phyloP scores from a whole-genome alignment of 2,329 filamentous ascomycete species.

The Xylaria digitata region DNA sequence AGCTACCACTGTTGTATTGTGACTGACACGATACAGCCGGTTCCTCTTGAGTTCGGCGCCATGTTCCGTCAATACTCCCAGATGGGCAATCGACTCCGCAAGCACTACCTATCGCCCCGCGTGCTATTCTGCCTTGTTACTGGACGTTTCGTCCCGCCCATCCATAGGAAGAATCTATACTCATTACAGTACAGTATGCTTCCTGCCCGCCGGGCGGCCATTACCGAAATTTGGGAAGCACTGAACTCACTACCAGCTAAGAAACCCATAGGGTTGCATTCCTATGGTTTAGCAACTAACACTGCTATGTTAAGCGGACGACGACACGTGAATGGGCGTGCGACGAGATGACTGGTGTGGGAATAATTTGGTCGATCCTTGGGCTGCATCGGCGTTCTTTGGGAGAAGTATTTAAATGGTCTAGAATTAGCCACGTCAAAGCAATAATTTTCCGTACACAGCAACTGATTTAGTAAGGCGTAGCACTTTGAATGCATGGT shows the following conservation, averaged over 20 bases:
- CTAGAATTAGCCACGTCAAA: conserved; percentile 14
- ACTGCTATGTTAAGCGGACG: conserved; percentile 40
- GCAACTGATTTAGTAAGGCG: not conserved
- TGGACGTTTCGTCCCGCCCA: conserved; percentile 92
- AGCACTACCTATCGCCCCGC: conserved; percentile 91
- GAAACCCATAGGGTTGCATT: conserved; percentile 54
- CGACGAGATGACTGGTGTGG: conserved; percentile 37
- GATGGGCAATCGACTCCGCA: conserved; percentile 88
- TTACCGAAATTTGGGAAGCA: conserved; percentile 86
- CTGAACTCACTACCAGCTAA: conserved; percentile 64
- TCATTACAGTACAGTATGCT: conserved; percentile 98
- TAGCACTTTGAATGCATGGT: conserved; percentile 7
- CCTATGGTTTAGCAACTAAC: conserved; percentile 40
- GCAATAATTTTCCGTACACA: conserved; percentile 32
- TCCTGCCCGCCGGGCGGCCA: conserved; percentile 80
- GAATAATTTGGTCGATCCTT: conserved; percentile 2
- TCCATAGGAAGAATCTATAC: conserved; percentile 94
- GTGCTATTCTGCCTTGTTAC: conserved; percentile 90
- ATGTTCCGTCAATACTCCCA: conserved; percentile 99
- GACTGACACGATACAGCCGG: conserved; percentile 67
- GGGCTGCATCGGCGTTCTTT: conserved; percentile 28
- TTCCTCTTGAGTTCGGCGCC: conserved; percentile 87
- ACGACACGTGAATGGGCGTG: conserved; percentile 46
- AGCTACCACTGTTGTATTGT: not conserved
- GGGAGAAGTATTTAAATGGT: conserved; percentile 29